Base-by-base conservation (phyloP, 225 moss, liverwort and hornwort species). In the Polytrichum formosum region DNA sequence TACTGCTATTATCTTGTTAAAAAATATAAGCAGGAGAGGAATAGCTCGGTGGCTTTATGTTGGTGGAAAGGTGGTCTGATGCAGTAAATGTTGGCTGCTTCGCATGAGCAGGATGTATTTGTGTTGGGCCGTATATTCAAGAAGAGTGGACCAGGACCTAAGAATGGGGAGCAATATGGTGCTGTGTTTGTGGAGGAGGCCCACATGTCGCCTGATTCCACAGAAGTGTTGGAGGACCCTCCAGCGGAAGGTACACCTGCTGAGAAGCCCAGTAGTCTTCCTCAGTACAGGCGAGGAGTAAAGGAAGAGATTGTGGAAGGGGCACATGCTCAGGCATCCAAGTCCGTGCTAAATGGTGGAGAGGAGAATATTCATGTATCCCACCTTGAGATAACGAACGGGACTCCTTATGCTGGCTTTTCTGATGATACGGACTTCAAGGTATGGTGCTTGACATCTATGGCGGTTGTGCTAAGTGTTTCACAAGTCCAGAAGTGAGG, bases 101-200 rank as follows among this genome's bases (percentile, higher is more conserved):
- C 13, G 18, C 19, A 13, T 53, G 56, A 28, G 5, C 82, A 88
- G 82, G 82, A 83, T 37, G 61, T 74, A 22, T 85, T 77, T 22
- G 88, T 88, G 4, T 54, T 88, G 56, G 85, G 80, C 31, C 85
- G 85, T 6, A 80, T 88, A 4, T 88, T 88, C 74, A 88, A 88
- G 72, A 88, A 88, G 85, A 88, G 80, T 8, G 85, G 88, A 26
- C 80, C 80, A 7, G 88, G 88, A 5, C 85, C 88, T 2, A 80
- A 82, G 64, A 85, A 79, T 16, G 82, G 76, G 5, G 88, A 88
- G 69, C 60, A 75, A 53, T 68, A 68, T 53, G 74, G 74, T 61
- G 74, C 67, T n/a, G 55, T 61, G 35, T 68, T 75, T 54, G 59
- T 61, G 29, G 74, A 75, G 59, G 74, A 67, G 67, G 74, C 37